Evolutionary conservation across 2,329 filamentous ascomycete genomes (phyloP).

Genomic region (Phyllosticta citribraziliensis): DNA sequence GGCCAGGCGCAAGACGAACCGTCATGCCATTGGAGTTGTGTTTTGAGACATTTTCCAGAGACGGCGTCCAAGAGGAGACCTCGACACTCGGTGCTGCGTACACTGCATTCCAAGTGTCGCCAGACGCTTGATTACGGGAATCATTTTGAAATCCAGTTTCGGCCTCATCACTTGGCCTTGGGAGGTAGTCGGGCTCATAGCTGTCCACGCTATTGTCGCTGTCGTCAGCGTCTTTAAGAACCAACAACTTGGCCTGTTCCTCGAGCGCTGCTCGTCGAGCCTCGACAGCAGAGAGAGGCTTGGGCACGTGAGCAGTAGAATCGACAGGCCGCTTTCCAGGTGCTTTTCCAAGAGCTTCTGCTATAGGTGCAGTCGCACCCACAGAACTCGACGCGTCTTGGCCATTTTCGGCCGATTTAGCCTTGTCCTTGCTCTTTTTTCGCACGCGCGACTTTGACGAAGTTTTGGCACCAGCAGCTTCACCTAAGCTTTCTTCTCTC

Average conservation of each 20-base stretch:
- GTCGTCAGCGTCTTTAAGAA: neutral
- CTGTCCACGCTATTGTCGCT: constrained; percentile 7
- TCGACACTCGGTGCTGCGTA: neutral
- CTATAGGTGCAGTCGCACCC: neutral
- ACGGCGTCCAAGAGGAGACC: constrained; percentile 3
- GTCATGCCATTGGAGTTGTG: constrained; percentile 15
- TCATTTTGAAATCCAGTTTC: neutral
- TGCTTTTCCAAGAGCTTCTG: neutral
- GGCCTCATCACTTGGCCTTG: constrained; percentile 1
- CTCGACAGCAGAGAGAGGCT: neutral
- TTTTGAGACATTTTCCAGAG: constrained; percentile 13
- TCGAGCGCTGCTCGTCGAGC: constrained; percentile 3
- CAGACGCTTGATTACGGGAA: neutral
- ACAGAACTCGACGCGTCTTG: neutral
- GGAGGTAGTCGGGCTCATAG: constrained; percentile 3
- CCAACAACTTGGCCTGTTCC: neutral
- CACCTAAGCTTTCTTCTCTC: neutral
- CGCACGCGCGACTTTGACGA: neutral
- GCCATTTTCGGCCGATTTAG: neutral
- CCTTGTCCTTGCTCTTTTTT: neutral
- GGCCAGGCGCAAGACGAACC: constrained; percentile 21
- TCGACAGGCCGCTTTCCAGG: neutral
- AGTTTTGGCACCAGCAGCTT: neutral
- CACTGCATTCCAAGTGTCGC: neutral
- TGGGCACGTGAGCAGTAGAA: neutral